Evolutionary conservation across 2,329 filamentous ascomycete genomes (phyloP), one percentile per base, ranked within the genome.

Genomic region (Aspergillus aculeatus): DNA sequence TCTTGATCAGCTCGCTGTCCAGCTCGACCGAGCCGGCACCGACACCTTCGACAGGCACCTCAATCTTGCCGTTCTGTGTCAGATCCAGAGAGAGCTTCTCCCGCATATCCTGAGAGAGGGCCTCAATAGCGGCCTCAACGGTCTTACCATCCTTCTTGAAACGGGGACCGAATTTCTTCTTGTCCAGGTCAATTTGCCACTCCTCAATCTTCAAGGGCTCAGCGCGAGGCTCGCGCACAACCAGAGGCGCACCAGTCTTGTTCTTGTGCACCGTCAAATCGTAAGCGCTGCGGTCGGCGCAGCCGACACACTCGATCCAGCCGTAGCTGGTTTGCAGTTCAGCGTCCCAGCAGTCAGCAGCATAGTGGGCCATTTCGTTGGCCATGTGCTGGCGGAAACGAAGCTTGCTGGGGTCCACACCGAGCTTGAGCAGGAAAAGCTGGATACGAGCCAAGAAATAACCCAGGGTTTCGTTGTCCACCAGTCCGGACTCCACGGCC

Each of bases 251-350:
- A 60, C 92, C 92, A 32, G 95, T 98, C 82, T 92, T 93, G 80
- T 96, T 94, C 73, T 89, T 88, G 78, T 98, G 95, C 10, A 97
- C 93, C 38, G 86, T 89, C 75, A 98, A 77, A 78, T 99, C 95
- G 76, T 96, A 99, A 21, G 95, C 95, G 74, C 91, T 96, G 70
- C 95, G 87, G 75, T 97, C 94, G 62, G 95, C 95, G 77, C 95
- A 98, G 63, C 95, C 95, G 71, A 98, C 94, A 76, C 94, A 98
- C 82, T 99, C 95, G 64, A 98, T 91, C 95, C 95, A 99, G 75
- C 95, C 95, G 71, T 93, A 93, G 62, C 90, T 93, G 59, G 91
- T 98, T 64, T 90, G 82, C 57, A 99, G 82, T 77, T 99, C 95
- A 14, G 92, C 94, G 77, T 99, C 95, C 95, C 95, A 98, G 81